Percentiles rank a stretch among this genome's conserved stretches.
These are phyloP conservation scores for Phytophthora sansomeana DNA, from an alignment of 352 stramenopile species.

Conservation along the genomic window DNA sequence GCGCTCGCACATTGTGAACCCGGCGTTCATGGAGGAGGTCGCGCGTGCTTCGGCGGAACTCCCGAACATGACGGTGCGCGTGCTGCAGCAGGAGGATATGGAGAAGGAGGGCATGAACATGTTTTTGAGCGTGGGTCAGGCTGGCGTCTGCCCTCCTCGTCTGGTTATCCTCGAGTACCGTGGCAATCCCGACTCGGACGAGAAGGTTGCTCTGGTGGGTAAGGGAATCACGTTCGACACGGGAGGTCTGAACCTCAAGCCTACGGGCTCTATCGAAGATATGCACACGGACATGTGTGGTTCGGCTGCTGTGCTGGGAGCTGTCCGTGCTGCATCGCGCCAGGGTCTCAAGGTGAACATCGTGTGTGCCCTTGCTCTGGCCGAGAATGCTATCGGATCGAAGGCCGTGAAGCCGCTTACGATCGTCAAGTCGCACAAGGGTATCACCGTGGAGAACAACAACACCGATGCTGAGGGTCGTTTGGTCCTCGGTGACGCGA, in stretches of 20 bases:
- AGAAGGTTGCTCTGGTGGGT: constrained; percentile 89
- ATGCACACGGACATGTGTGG: constrained; percentile 95
- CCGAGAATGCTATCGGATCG: constrained; percentile 88
- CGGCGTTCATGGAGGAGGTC: constrained; percentile 86
- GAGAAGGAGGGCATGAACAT: constrained; percentile 85
- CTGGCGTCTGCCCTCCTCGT: constrained; percentile 70
- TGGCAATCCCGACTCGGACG: constrained; percentile 67
- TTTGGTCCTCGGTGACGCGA: constrained; percentile 90
- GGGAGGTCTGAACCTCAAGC: constrained; percentile 96
- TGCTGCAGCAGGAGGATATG: constrained; percentile 85
- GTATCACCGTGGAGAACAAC: constrained; percentile 92
- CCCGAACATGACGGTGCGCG: constrained; percentile 80
- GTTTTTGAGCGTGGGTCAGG: constrained; percentile 86
- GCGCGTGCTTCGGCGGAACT: constrained; percentile 70
- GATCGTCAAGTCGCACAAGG: constrained; percentile 91
- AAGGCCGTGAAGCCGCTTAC: constrained; percentile 89
- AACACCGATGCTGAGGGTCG: constrained; percentile 94
- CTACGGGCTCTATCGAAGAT: constrained; percentile 89
- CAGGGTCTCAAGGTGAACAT: constrained; percentile 84
- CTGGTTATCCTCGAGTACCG: constrained; percentile 88
- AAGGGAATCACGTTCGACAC: constrained; percentile 97
- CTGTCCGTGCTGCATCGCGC: constrained; percentile 75
- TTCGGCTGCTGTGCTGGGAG: constrained; percentile 86
- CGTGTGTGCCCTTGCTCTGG: constrained; percentile 76
- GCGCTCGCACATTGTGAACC: constrained; percentile 77